Evolutionary conservation across 192 early-diverging fungal species (phyloP), one percentile per base, ranked within the genome.

Genomic region (Coemansia sp.): DNA sequence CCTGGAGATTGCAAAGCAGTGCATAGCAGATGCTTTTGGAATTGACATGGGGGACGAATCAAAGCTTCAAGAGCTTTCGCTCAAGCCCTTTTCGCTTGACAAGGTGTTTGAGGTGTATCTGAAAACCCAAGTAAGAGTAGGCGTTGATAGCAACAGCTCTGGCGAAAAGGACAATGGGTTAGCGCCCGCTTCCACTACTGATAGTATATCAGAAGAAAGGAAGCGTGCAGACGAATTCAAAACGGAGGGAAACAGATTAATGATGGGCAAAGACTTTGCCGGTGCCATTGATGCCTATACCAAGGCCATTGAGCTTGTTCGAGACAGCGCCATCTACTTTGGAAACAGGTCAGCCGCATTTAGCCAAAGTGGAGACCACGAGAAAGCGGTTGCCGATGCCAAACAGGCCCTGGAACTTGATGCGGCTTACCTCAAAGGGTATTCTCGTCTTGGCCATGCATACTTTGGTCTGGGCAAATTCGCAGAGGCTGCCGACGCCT

Each of bases 311-410:
- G 89, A 77, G 43, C 77, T 95, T 21, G 90, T 96, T 69, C 61
- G 70, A 12, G 84, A 85, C 62, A 95, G 94, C 68, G 94, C 96
- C 26, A 92, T 99, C n/a, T 99, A 93, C 85, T 98, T 92, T 71
- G 90, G 93, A 15, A 99, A 99, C 88, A 86, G 96, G 90, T 95
- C 98, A 41, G 98, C 98, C 40, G 96, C 98, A 3, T 90, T 96
- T 80, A 93, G 89, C 71, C 95, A 97, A 84, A 85, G 85, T 65
- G 90, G 89, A 47, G 87, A 97, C 66, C 93, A 95, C 79, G 86
- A 90, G 18, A 87, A 90, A 61, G 95, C 98, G 3, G 90, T 98
- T 18, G 86, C 84, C 19, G 98, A 99, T 74, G 90, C 95, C 41
- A 88, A 89, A 69, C 84, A 87, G 72, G 91, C 98, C 5, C 79